phyloP scores from a whole-genome alignment of 768 basidiomycete species.

The Mycena maculata region DNA sequence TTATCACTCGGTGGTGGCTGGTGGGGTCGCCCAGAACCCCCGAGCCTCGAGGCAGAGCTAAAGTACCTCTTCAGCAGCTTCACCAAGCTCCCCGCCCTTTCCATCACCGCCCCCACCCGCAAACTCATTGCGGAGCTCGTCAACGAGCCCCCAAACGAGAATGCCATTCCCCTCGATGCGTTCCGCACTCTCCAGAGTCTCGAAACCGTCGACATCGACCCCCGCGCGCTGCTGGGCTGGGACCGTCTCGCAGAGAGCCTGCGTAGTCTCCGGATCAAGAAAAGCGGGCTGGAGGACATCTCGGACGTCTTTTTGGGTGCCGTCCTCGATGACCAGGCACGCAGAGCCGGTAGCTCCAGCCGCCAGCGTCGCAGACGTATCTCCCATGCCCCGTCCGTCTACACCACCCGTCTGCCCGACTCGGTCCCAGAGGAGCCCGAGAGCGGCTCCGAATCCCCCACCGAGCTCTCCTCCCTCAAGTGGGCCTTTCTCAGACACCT shows the following conservation, averaged over 20 bases:
- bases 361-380: conserved; percentile 60
- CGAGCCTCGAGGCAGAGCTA: conserved; percentile 76
- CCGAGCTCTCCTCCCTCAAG: conserved; percentile 65
- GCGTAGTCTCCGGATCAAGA: conserved; percentile 77
- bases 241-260: conserved; percentile 78
- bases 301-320: conserved; percentile 80
- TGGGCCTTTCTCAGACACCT: conserved; percentile 85
- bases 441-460: conserved; percentile 41
- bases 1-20: conserved; percentile 79
- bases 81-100: conserved; percentile 87
- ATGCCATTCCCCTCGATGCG: conserved; percentile 81
- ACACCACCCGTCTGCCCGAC: conserved; percentile 63
- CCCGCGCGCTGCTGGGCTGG: conserved; percentile 86
- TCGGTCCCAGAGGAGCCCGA: conserved; percentile 64
- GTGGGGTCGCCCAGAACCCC: conserved; percentile 74
- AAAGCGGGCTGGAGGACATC: conserved; percentile 86
- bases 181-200: conserved; percentile 89
- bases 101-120: conserved; percentile 70
- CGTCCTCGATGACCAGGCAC: conserved; percentile 80
- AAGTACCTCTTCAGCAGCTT: conserved; percentile 91
- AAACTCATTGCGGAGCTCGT: conserved; percentile 76
- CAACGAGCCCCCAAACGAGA: conserved; percentile 75
- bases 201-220: conserved; percentile 85
- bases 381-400: conserved; percentile 57
- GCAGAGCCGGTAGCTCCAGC: conserved; percentile 66